Evolutionary conservation across 768 basidiomycete species (phyloP), one percentile per base, ranked within the genome.

Genomic region (Kwoniella heveanensis): DNA sequence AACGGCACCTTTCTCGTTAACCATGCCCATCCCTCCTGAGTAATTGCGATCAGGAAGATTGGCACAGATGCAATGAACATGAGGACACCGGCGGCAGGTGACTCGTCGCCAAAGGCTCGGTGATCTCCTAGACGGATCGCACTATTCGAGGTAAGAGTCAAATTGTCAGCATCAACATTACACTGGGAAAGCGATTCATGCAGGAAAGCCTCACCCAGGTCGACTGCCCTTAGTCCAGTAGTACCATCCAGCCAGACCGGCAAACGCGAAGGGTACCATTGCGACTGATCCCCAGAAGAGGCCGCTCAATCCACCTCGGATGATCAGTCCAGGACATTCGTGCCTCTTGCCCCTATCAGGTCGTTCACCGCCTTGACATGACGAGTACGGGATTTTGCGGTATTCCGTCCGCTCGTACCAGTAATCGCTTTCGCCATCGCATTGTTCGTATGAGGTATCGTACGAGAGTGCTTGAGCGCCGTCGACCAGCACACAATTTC

Each of bases 331-430:
- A 0, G 93, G 92, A 79, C 96, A 99, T 12, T 79, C 76, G 77
- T 99, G 95, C 6, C 67, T 67, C 7, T 74, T 71, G 4, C 96
- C 96, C 39, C 83, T 86, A 77, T 99, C 92, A 13, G 85, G 87
- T n/a, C 90, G 85, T 1, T 80, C 67, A 3, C 94, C 95, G 5
- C 87, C 93, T 57, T 87, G 86, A 77, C 96, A 99, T 22, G 83
- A 86, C 36, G 94, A 95, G 78, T 89, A 90, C 0, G 90, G 90
- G 52, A 97, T 90, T 80, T 91, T 88, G 54, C 93, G 90, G 76
- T 95, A 95, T 4, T 88, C 82, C 0, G 95, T 98, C 26, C 92
- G 87, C 56, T 92, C 92, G 77, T 93, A 97, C 96, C 96, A 99
- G 78, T 84, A 91, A 2, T 88, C 86, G 26, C 65, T 62, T 58